Conservation (phyloP, 2,329 filamentous ascomycete species). For the Boeremia exigua region DNA sequence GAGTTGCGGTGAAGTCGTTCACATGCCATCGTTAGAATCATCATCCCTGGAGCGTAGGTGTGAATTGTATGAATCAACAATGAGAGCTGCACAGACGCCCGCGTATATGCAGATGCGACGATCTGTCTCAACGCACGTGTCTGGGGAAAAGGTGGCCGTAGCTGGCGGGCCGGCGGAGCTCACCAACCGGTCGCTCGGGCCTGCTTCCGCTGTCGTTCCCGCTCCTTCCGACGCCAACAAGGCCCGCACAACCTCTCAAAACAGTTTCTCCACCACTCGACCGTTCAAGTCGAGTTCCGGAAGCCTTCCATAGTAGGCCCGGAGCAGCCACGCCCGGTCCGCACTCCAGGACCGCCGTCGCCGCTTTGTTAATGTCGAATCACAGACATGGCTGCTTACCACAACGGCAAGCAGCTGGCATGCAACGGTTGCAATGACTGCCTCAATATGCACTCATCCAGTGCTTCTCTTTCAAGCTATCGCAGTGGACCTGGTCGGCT, state of each 20-base stretch:
- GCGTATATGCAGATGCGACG: conserved; percentile 12
- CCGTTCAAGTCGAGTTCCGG: conserved; percentile 28
- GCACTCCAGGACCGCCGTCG: conserved; percentile 45
- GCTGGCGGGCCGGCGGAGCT: conserved; percentile 28
- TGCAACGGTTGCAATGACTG: conserved; percentile 28
- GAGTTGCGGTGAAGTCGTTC: conserved; percentile 18
- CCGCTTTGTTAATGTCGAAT: conserved; percentile 36
- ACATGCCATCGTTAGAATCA: conserved; percentile 18
- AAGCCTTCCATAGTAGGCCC: conserved; percentile 35
- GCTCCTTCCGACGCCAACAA: conserved; percentile 37
- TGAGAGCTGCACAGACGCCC: conserved; percentile 6
- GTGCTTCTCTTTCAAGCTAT: conserved; percentile 21
- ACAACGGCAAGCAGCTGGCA: conserved; percentile 24
- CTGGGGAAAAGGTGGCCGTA: conserved; percentile 17
- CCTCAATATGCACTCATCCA: conserved; percentile 30
- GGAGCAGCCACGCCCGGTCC: conserved; percentile 29
- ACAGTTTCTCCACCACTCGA: conserved; percentile 47
- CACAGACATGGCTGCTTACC: conserved; percentile 26
- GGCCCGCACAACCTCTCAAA: conserved; percentile 30
- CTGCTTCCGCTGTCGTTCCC: conserved; percentile 38
- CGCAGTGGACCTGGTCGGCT: conserved; percentile 28
- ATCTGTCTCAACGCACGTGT: conserved; percentile 23
- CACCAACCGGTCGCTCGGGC: conserved; percentile 32
- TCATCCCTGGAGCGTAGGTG: conserved; percentile 4
- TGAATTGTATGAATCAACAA: conserved; percentile 11